These are phyloP conservation scores for Pelargonium myrrhifolium DNA, from an alignment of 441 rosid genomes.

Conservation along the genomic window DNA sequence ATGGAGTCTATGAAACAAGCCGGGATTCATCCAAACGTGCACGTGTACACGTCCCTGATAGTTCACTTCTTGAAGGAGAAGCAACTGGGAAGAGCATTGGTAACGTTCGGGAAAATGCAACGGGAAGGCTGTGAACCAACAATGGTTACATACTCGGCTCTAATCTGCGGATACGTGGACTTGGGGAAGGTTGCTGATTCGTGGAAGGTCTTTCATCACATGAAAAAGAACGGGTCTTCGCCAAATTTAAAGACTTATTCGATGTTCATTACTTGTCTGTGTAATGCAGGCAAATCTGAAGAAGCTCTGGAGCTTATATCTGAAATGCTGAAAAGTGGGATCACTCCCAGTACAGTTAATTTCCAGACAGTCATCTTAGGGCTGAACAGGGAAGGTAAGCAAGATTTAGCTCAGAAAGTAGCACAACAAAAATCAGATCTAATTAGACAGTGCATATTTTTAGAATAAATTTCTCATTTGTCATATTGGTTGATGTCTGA, in stretches of 20 bases:
- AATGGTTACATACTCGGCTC: conserved; percentile 57
- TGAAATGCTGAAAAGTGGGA: conserved; percentile 50
- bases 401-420: conserved; percentile 44
- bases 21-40: conserved; percentile 48
- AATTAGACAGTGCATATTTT: conserved; percentile 33
- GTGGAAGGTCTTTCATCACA: conserved; percentile 41
- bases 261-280: conserved; percentile 52
- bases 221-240: conserved; percentile 40
- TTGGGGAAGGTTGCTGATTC: conserved; percentile 43
- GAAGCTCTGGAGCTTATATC: conserved; percentile 53
- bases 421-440: conserved; percentile 42
- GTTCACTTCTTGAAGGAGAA: conserved; percentile 61
- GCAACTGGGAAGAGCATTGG: conserved; percentile 40
- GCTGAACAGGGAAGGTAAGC: conserved; percentile 68
- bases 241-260: conserved; percentile 74
- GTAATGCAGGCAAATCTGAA: conserved; percentile 53
- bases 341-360: conserved; percentile 57
- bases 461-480: conserved; percentile 18
- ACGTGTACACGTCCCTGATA: conserved; percentile 63
- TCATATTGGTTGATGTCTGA: background rate
- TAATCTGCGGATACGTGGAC: conserved; percentile 60
- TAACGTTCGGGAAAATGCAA: conserved; percentile 42
- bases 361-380: conserved; percentile 54
- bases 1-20: conserved; percentile 54
- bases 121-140: conserved; percentile 49